Evolutionary conservation across 2,329 filamentous ascomycete genomes (phyloP).

Genomic region (Orbilia oligospora): DNA sequence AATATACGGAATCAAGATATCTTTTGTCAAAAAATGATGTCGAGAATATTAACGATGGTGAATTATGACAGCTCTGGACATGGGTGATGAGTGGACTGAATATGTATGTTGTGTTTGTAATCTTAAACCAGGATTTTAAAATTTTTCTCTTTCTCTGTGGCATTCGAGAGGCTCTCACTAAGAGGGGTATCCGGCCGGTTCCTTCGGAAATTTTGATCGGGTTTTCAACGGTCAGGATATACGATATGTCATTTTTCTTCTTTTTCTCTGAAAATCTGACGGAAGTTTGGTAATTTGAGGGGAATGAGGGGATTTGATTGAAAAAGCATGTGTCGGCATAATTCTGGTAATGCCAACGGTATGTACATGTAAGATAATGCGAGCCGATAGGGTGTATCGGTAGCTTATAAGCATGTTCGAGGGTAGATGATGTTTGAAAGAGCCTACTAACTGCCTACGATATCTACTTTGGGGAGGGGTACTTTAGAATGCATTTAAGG

Average conservation of each 20-base stretch:
- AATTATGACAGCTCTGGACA: slow-evolving; percentile 23
- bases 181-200: slow-evolving; percentile 19
- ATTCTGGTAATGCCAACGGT: slow-evolving; percentile 41
- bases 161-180: not conserved
- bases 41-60: slow-evolving; percentile 19
- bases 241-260: slow-evolving; percentile 23
- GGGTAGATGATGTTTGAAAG: slow-evolving; percentile 16
- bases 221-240: slow-evolving; percentile 5
- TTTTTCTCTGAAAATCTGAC: slow-evolving; percentile 21
- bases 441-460: slow-evolving; percentile 1
- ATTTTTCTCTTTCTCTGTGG: not conserved
- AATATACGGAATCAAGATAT: slow-evolving; percentile 11
- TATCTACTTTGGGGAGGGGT: slow-evolving; percentile 31
- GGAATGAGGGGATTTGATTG: slow-evolving; percentile 23
- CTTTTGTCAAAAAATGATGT: slow-evolving; percentile 33
- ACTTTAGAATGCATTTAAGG: slow-evolving; percentile 28
- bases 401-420: slow-evolving; percentile 29
- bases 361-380: slow-evolving; percentile 58
- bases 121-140: slow-evolving; percentile 14
- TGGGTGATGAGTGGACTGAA: slow-evolving; percentile 10
- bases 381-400: slow-evolving; percentile 56
- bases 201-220: slow-evolving; percentile 21
- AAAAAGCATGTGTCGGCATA: slow-evolving; percentile 30
- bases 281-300: slow-evolving; percentile 20
- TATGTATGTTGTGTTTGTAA: slow-evolving; percentile 31